Evolutionary conservation across 192 early-diverging fungal species (phyloP).

Genomic region (Linnemannia elongata): DNA sequence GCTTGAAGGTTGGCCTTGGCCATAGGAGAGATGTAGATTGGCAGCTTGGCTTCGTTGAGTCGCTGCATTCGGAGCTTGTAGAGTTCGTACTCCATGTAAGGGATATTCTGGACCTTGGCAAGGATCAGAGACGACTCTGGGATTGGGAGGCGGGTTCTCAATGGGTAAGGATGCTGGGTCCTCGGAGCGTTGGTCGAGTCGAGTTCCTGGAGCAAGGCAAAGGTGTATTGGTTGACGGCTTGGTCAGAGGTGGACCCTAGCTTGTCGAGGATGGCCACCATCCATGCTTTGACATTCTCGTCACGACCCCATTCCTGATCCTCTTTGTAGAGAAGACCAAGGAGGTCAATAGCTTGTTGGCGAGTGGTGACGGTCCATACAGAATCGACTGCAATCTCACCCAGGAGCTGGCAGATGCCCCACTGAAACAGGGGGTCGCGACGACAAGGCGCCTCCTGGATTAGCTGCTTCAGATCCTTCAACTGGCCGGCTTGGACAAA

Average conservation of each 20-base stretch:
- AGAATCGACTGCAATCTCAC: neutral
- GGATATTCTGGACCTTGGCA: neutral
- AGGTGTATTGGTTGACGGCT: neutral
- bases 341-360: neutral
- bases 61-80: neutral
- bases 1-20: neutral
- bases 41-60: neutral
- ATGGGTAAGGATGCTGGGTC: neutral
- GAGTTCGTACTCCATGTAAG: neutral
- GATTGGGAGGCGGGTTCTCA: neutral
- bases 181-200: neutral
- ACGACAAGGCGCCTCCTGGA: neutral
- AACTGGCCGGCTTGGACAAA: neutral
- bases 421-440: neutral
- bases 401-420: constrained; percentile 1
- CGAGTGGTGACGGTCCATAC: neutral
- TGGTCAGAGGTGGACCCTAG: neutral
- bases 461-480: neutral
- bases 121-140: neutral
- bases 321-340: neutral
- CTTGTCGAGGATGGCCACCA: neutral
- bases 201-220: neutral
- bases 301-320: neutral
- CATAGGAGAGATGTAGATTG: neutral
- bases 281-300: neutral